Conservation (phyloP, 1,284 basidiomycete species). For the Butyriboletus regius region DNA sequence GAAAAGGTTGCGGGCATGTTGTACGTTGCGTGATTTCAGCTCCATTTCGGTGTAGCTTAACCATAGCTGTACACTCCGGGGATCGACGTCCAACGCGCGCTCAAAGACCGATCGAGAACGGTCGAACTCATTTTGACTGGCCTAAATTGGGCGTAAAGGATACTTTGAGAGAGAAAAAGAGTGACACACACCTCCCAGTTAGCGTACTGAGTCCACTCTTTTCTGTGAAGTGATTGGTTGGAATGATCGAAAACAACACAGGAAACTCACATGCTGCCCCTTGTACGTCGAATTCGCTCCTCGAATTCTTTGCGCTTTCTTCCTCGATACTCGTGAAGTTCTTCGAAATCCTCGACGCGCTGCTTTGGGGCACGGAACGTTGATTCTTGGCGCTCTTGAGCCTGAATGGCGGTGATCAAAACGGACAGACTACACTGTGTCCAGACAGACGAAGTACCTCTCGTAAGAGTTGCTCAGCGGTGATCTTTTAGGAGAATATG, state of each 20-base stretch:
- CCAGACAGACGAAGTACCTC: slow-evolving; percentile 51
- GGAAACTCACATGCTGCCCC: slow-evolving; percentile 67
- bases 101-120: slow-evolving; percentile 92
- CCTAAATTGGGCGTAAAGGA: slow-evolving; percentile 39
- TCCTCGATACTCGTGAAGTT: slow-evolving; percentile 91
- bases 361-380: slow-evolving; percentile 88
- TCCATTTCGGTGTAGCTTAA: slow-evolving; percentile 97
- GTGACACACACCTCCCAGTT: slow-evolving; percentile 61
- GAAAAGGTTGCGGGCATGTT: slow-evolving; percentile 93
- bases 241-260: not conserved
- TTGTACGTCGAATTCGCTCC: slow-evolving; percentile 84
- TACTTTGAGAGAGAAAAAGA: not conserved
- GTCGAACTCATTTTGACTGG: slow-evolving; percentile 93
- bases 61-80: slow-evolving; percentile 86
- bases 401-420: slow-evolving; percentile 39
- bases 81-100: slow-evolving; percentile 91
- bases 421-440: not conserved
- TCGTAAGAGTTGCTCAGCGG: slow-evolving; percentile 92
- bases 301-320: slow-evolving; percentile 95
- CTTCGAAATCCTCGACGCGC: slow-evolving; percentile 93
- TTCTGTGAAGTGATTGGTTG: slow-evolving; percentile 37
- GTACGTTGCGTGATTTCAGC: slow-evolving; percentile 91
- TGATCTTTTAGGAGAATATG: slow-evolving; percentile 57
- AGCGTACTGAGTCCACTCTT: slow-evolving; percentile 78
- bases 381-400: slow-evolving; percentile 93